These are phyloP conservation scores for Lablab purpureus DNA, from an alignment of 306 rosid genomes.

Conservation along the genomic window DNA sequence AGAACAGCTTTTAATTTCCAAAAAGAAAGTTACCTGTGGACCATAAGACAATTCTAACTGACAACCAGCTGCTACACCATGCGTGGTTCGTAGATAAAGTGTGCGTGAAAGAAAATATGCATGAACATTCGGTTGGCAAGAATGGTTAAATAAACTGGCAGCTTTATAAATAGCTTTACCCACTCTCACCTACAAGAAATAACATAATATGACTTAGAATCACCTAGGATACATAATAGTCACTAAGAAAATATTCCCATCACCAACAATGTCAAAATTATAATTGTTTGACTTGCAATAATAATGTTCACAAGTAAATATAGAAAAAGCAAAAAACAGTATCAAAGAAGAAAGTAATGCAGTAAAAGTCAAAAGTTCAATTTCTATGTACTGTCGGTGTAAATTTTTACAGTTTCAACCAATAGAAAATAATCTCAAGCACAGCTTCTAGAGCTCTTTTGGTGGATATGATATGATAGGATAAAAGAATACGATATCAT, in stretches of 20 bases:
- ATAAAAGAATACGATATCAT: too few relatives aligned
- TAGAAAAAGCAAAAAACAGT: constrained; percentile 25
- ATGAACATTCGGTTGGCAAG: constrained; percentile 83
- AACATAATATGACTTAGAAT: constrained; percentile 45
- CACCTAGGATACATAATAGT: constrained; percentile 31
- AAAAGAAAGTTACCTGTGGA: constrained; percentile 76
- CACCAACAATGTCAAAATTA: constrained; percentile 41
- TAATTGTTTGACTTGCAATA: constrained; percentile 23
- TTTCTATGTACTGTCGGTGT: neutral
- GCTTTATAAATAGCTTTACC: constrained; percentile 85
- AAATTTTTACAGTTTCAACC: neutral
- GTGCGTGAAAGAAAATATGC: constrained; percentile 85
- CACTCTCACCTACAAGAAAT: constrained; percentile 71
- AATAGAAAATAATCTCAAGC: too few relatives aligned
- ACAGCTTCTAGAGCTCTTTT: too few relatives aligned
- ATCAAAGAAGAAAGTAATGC: neutral
- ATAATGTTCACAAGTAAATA: constrained; percentile 18
- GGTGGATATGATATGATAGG: too few relatives aligned
- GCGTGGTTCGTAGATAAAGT: constrained; percentile 72
- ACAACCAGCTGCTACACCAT: constrained; percentile 60
- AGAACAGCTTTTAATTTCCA: constrained; percentile 38
- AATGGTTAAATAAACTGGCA: constrained; percentile 91
- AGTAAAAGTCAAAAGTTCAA: neutral
- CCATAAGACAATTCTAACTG: constrained; percentile 88
- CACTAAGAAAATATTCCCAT: constrained; percentile 18